Evolutionary conservation across 1,139 yeast species (phyloP).

Genomic region (Pichia kudriavzevii): DNA sequence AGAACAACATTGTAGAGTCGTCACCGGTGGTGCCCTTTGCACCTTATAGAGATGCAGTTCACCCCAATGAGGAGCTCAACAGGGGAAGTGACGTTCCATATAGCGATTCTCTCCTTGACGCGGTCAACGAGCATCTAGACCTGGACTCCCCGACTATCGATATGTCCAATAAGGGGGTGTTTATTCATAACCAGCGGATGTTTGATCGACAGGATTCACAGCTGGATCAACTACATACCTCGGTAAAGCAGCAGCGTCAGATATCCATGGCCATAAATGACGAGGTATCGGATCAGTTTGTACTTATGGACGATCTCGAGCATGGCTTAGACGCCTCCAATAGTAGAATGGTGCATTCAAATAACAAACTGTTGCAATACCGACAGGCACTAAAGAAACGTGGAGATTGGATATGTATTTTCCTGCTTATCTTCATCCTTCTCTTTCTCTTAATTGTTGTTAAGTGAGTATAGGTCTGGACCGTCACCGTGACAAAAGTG

Average conservation of each 20-base stretch:
- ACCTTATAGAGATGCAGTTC: conserved; percentile 19
- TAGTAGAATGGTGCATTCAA: conserved; percentile 46
- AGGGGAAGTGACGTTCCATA: conserved; percentile 1
- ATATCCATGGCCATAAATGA: conserved; percentile 58
- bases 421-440: conserved; percentile 44
- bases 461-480: conserved; percentile 31
- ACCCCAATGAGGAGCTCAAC: conserved; percentile 9
- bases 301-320: conserved; percentile 65
- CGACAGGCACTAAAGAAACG: conserved; percentile 54
- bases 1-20: conserved; percentile 34
- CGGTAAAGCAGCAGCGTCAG: conserved; percentile 48
- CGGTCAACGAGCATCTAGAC: conserved; percentile 5
- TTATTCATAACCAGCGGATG: conserved; percentile 63
- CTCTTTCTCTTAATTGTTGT: conserved; percentile 28
- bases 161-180: conserved; percentile 43
- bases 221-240: conserved; percentile 48
- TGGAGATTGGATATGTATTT: conserved; percentile 65
- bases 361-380: conserved; percentile 45
- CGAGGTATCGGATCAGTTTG: conserved; percentile 64
- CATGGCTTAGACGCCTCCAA: conserved; percentile 52
- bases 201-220: conserved; percentile 54
- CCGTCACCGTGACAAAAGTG: no score
- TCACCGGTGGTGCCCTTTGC: conserved; percentile 12
- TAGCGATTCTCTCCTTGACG: conserved; percentile 7
- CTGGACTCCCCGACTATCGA: conserved; percentile 9